These are phyloP conservation scores for Alopecurus myosuroides DNA, from an alignment of 176 grass and related monocot genomes.

Conservation along the genomic window DNA sequence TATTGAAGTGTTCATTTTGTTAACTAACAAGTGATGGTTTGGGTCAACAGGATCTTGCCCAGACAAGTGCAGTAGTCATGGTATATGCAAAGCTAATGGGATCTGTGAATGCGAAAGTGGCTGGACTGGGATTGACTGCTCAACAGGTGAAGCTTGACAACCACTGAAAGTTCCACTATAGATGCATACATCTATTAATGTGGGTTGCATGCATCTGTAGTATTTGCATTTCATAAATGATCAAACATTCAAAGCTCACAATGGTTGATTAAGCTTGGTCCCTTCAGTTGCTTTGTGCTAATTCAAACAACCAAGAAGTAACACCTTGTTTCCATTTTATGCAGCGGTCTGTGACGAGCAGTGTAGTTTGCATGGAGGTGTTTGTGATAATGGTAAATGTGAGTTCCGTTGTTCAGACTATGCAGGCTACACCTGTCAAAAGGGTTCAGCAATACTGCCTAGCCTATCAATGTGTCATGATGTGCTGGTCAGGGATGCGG, in stretches of 20 bases:
- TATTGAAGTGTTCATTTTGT: conserved; percentile 1
- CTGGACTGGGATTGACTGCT: conserved; percentile 92
- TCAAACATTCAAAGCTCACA: neutral
- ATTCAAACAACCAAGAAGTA: conserved; percentile 26
- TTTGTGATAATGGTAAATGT: conserved; percentile 95
- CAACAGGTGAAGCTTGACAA: conserved; percentile 58
- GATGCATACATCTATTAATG: neutral
- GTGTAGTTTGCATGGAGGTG: conserved; percentile 98
- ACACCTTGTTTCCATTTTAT: conserved; percentile 32
- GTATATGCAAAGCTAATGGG: conserved; percentile 74
- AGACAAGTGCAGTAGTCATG: conserved; percentile 63
- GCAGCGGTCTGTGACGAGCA: conserved; percentile 96
- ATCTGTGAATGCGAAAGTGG: conserved; percentile 84
- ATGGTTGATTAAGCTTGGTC: neutral
- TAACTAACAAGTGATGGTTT: conserved; percentile 24
- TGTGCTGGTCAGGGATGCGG: conserved; percentile 76
- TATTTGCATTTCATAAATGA: neutral
- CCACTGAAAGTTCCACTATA: neutral
- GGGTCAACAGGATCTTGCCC: conserved; percentile 75
- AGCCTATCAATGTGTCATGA: conserved; percentile 91
- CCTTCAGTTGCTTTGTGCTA: neutral
- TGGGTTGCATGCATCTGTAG: neutral
- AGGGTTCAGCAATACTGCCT: conserved; percentile 74
- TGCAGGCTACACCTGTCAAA: conserved; percentile 98
- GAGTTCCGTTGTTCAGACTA: conserved; percentile 99